Evolutionary conservation across 2,329 filamentous ascomycete species (phyloP), one percentile per base, ranked within the genome.

Genomic region (Penicillium sp.): DNA sequence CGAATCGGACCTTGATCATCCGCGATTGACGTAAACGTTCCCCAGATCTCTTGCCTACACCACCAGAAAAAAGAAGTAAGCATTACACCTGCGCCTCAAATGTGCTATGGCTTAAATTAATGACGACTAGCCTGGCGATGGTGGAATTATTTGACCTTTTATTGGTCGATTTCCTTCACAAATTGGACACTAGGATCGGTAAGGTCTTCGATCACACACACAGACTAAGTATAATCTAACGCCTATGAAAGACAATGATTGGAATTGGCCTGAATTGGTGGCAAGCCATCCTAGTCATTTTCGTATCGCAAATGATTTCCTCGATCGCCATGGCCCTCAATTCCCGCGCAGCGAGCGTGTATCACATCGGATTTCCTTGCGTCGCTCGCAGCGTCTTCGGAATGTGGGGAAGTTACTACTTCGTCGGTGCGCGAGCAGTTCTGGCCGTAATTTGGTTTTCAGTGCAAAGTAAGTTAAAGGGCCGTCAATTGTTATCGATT

Each of bases 151-250:
- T 26, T 43, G 27, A 51, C 49, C 20, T 51, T 51, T 14, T 51
- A 51, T 23, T 51, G 49, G 49, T 51, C 49, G 1, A 51, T 51
- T 20, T 51, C 49, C 2, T 51, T 51, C n/a, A 51, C 49, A 26
- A 51, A 51, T 45, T 51, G 49, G 49, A 51, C 49, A 12, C 18
- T 51, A 29, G 49, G 49, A 51, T 51, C 49, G 20, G 49, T 51
- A 23, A 37, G 49, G 22, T 25, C 8, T 18, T 22, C 15, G 6
- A 44, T 15, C 15, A 26, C 9, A 18, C 23, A 6, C 29, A 11
- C 3, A 11, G 4, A 25, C 18, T 9, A 18, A 6, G 4, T 9
- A 9, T 9, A 6, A 31, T 31, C 31, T 49, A 49, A 49, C 33
- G 11, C 14, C 26, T 42, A 20, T 2, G n/a, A 12, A 23, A 51